Base-by-base conservation (phyloP, 176 grass and related monocot genomes). In the Olyra latifolia region DNA sequence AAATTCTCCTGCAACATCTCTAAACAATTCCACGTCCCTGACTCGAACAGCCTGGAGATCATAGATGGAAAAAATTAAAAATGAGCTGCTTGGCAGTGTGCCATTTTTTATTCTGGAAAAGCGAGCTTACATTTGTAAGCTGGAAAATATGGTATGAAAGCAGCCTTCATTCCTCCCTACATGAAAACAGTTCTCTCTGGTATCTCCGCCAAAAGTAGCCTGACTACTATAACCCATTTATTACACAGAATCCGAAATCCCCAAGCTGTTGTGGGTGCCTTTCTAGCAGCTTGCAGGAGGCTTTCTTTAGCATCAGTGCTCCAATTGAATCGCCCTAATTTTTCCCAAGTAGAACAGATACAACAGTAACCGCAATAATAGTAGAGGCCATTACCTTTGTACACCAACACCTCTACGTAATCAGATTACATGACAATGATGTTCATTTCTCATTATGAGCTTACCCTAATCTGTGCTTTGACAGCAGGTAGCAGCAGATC, bases 301-400 rank as follows among this genome's bases (percentile, higher is more conserved):
- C 92, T 98, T 77, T 92, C 88, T 80, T 94, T 94, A 48, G 95
- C 95, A 91, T 93, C 95, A 43, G 95, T 91, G 25, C 56, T 94
- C 92, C 62, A 94, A 90, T 74, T 91, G 92, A 88, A 98, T 94
- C 39, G 95, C 91, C 81, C 95, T 85, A 17, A 98, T 98, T 83
- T 94, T 94, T 7, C 92, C 92, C 57, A 94, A 76, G 74, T 98
- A 98, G 65, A 98, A 93, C 38, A 98, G 75, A 66, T 98, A 95
- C 90, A 16, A 35, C 95, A 95, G 75, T n/a, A 97, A 97, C 94
- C 94, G 89, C 25, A 45, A 55, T 24, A 76, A 50, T 6, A 69
- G 24, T 69, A 67, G 35, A 62, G 1, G 60, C 81, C 45, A 86
- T 25, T n/a, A 74, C 15, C 59, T 84, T 17, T 52, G 15, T 57